These are phyloP conservation scores for Urochloa ruziziensis DNA, from an alignment of 176 grass and related monocot species.

Conservation along the genomic window DNA sequence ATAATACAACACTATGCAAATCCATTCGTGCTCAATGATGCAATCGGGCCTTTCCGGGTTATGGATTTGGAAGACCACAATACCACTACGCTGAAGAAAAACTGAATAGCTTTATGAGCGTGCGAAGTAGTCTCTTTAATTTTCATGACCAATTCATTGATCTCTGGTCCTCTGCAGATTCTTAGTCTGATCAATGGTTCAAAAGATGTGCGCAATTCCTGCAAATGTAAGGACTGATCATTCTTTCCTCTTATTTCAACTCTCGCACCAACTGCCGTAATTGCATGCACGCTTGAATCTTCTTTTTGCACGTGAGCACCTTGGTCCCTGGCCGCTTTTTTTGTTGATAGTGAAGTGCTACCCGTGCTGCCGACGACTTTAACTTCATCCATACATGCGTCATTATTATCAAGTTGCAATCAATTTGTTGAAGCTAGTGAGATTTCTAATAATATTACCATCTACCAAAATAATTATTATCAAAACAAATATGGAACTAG, in stretches of 20 bases:
- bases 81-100: neutral
- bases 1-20: conserved; percentile 1
- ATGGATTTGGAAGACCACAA: conserved; percentile 6
- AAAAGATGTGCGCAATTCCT: neutral
- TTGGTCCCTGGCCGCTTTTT: conserved; percentile 14
- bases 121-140: neutral
- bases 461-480: too few relatives aligned
- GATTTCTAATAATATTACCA: neutral
- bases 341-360: conserved; percentile 9
- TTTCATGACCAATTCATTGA: neutral
- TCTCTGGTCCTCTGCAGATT: neutral
- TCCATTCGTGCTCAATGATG: neutral
- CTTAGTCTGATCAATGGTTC: neutral
- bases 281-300: neutral
- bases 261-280: neutral
- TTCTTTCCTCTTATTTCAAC: conserved; percentile 14
- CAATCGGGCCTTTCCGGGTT: neutral
- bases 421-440: neutral
- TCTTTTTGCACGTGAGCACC: neutral
- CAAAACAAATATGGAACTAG: too few relatives aligned
- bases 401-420: neutral
- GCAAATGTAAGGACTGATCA: neutral
- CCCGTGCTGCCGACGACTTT: neutral
- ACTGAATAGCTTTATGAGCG: conserved; percentile 7
- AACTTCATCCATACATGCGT: neutral